Percentiles rank a stretch among this genome's conserved stretches.
Evolutionary conservation across 352 stramenopile genomes (phyloP).

Genomic region (Phytophthora idaei): DNA sequence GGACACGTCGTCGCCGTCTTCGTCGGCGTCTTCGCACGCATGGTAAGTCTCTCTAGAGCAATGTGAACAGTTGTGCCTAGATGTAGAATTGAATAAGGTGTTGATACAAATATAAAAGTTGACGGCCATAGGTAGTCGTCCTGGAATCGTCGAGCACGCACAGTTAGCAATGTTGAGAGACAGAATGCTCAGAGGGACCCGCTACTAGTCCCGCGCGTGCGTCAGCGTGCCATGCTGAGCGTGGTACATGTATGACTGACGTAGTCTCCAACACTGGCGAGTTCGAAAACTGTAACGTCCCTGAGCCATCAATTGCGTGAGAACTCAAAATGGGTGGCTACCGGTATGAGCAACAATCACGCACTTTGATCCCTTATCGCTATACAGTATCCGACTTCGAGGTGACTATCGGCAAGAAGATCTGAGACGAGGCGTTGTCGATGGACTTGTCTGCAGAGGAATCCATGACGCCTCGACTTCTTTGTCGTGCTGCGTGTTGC

Average conservation of each 20-base stretch:
- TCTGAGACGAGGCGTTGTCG: too few species aligned
- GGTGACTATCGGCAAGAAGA: too few species aligned
- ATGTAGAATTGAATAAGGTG: background rate
- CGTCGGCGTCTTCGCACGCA: conserved; percentile 18
- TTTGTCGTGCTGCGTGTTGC: too few species aligned
- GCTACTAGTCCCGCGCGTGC: conserved; percentile 11
- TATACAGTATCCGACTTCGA: too few species aligned
- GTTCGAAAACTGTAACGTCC: too few species aligned
- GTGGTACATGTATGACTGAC: conserved; percentile 15
- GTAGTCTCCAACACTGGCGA: too few species aligned
- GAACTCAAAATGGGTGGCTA: background rate
- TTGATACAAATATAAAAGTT: conserved; percentile 4
- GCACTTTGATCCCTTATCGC: background rate
- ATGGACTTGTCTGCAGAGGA: too few species aligned
- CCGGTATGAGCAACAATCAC: conserved; percentile 16
- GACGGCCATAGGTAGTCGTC: conserved; percentile 3
- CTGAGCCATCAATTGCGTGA: too few species aligned
- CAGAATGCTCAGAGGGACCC: background rate
- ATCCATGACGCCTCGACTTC: too few species aligned
- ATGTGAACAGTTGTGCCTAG: conserved; percentile 1
- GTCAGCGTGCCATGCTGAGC: background rate
- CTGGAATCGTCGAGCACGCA: background rate
- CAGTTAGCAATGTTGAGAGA: conserved; percentile 13
- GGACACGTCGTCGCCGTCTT: conserved; percentile 23
- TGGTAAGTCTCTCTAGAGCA: conserved; percentile 12